Evolutionary conservation across 176 grass and related monocot species (phyloP).

Genomic region (Ampelocalamus luodianensis): DNA sequence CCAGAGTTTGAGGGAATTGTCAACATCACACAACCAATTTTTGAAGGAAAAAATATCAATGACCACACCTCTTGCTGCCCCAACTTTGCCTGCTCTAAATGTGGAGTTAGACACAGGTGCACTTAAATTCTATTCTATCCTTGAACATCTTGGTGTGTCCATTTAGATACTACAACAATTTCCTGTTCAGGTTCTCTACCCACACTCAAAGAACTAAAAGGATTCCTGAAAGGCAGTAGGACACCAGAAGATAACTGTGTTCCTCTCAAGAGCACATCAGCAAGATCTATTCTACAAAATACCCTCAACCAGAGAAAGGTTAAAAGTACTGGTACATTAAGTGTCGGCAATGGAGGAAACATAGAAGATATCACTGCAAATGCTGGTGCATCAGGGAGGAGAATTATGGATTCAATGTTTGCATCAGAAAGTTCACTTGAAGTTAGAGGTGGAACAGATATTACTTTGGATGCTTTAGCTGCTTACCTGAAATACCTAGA

Average conservation of each 20-base stretch:
- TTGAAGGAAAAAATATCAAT: conserved; percentile 61
- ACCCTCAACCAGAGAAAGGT: conserved; percentile 39
- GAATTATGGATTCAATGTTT: conserved; percentile 77
- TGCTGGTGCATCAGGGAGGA: conserved; percentile 47
- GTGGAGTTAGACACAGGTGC: conserved; percentile 70
- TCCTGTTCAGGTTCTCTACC: conserved; percentile 69
- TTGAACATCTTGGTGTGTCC: conserved; percentile 24
- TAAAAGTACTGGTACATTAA: conserved; percentile 50
- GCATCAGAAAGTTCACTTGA: conserved; percentile 60
- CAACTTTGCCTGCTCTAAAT: conserved; percentile 70
- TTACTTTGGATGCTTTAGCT: conserved; percentile 71
- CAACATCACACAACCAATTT: conserved; percentile 61
- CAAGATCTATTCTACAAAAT: conserved; percentile 59
- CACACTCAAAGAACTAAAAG: conserved; percentile 79
- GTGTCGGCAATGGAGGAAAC: conserved; percentile 32
- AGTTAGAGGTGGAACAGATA: conserved; percentile 77
- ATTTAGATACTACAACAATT: conserved; percentile 32
- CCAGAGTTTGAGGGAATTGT: conserved; percentile 63
- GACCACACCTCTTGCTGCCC: conserved; percentile 53
- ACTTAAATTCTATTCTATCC: conserved; percentile 34
- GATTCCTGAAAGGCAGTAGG: conserved; percentile 46
- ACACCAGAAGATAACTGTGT: conserved; percentile 59
- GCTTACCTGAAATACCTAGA: conserved; percentile 92
- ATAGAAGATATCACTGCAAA: conserved; percentile 36
- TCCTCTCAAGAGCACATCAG: conserved; percentile 53